Base-by-base conservation (phyloP, 2,329 filamentous ascomycete genomes). In the Venturia asperata region DNA sequence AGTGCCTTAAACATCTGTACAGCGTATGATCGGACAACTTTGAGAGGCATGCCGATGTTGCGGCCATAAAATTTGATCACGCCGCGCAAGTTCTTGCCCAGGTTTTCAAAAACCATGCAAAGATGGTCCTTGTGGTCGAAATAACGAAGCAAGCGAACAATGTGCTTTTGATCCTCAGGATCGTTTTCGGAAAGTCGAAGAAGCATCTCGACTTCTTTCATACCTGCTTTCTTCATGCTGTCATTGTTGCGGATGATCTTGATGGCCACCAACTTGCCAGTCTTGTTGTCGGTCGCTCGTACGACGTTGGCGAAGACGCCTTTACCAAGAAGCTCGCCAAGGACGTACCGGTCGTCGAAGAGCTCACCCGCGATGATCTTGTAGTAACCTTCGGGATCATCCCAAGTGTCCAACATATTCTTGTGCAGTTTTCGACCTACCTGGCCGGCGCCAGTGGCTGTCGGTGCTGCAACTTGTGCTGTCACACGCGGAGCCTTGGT, bases 181-280 rank as follows among this genome's bases (percentile, higher is more conserved):
- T 99, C 94, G 39, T 89, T 87, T 60, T 88, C 86, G 71, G 89
- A 91, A 65, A 99, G 85, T 72, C 93, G 92, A 73, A 94, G 86
- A 60, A 99, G 78, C 69, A 97, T 96, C 52, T 91, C 89, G 74
- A 97, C 95, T 75, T 99, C 94, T 66, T 94, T 97, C 76, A 92
- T 87, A 24, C 92, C 94, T 58, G 92, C 92, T 76, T 96, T 97
- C 69, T 78, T 81, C 86, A 97, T 88, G 15, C 91, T 90, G 72
- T 96, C 92, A 72, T 99, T 97, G 76, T 95, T 95, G 68, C 94
- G 90, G 77, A 97, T 96, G 71, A 99, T 94, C 78, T 99, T 99
- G 82, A 99, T 90, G 30, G 94, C 94, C 41, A 97, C 92, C n/a
- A 89, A 75, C 70, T 85, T 87, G 66, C 72, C 73, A 58, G 83